These are phyloP conservation scores for Boletus rubroflammeus DNA, from an alignment of 768 basidiomycete genomes.

Conservation along the genomic window DNA sequence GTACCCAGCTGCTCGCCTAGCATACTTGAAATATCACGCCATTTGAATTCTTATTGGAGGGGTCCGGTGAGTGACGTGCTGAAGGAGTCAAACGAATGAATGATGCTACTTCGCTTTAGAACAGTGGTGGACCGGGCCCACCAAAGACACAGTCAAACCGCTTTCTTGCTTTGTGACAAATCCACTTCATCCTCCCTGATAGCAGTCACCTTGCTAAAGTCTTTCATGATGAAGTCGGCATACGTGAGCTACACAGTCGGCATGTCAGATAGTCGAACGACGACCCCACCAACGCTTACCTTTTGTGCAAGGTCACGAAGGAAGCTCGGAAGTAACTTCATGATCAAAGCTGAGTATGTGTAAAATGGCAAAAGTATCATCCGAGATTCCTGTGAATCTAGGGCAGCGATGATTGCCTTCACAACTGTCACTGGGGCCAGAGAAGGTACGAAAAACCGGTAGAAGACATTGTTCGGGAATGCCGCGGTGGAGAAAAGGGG, in stretches of 20 bases:
- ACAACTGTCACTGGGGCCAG: conserved; percentile 71
- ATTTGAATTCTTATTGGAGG: background rate
- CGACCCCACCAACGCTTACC: conserved; percentile 39
- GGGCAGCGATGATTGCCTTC: conserved; percentile 74
- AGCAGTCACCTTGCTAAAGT: conserved; percentile 63
- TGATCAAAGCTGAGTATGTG: conserved; percentile 52
- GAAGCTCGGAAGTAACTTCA: conserved; percentile 66
- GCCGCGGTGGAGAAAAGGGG: conserved; percentile 65
- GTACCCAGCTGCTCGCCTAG: too few relatives aligned
- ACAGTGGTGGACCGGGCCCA: background rate
- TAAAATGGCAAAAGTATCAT: conserved; percentile 73
- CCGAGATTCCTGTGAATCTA: conserved; percentile 77
- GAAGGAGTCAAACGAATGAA: background rate
- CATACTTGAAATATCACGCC: too few relatives aligned
- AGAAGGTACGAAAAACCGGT: conserved; percentile 75
- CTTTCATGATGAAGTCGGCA: conserved; percentile 69
- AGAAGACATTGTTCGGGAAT: conserved; percentile 47
- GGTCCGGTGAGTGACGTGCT: background rate
- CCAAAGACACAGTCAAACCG: conserved; percentile 2
- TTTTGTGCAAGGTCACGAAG: conserved; percentile 71
- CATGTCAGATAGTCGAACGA: conserved; percentile 8
- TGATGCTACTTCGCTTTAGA: background rate
- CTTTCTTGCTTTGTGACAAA: conserved; percentile 8
- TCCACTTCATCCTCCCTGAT: conserved; percentile 52
- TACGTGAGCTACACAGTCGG: conserved; percentile 47